phyloP scores from a whole-genome alignment of 164 flowering plant genomes.

The Piper betle region DNA sequence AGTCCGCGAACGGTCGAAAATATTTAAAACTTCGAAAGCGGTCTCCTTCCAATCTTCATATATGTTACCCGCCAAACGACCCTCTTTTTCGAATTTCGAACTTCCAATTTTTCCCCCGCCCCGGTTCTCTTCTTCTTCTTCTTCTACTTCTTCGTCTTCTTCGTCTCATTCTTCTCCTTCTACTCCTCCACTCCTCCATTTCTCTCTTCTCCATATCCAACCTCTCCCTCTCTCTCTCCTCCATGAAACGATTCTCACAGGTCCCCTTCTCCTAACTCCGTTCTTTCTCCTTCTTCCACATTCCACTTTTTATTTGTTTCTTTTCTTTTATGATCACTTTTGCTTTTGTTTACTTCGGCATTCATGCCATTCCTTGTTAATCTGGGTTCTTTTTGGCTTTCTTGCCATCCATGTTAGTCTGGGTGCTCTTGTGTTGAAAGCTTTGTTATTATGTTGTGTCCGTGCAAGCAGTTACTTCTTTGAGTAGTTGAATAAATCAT shows the following conservation, averaged over 20 bases:
- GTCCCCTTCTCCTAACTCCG: background rate
- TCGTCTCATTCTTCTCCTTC: background rate
- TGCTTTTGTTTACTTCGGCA: background rate
- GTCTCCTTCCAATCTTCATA: background rate
- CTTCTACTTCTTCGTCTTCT: background rate
- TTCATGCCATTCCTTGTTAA: background rate
- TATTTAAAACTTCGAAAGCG: background rate
- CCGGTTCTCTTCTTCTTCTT: background rate
- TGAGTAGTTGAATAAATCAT: too few species aligned
- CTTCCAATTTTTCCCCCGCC: background rate
- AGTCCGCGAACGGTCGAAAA: conserved; percentile 1
- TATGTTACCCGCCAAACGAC: background rate
- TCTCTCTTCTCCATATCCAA: background rate
- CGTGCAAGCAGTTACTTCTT: too few species aligned
- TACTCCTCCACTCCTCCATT: background rate
- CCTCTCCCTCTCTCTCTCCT: background rate
- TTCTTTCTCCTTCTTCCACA: background rate
- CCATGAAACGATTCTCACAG: background rate
- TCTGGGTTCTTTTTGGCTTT: background rate
- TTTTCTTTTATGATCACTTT: background rate
- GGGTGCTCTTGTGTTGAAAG: too few species aligned
- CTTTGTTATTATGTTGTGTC: too few species aligned
- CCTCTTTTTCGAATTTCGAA: conserved; percentile 1
- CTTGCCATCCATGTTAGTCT: too few species aligned
- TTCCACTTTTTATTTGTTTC: background rate